Evolutionary conservation across 306 rosid genomes (phyloP), one percentile per base, ranked within the genome.

Genomic region (Quercus suber): DNA sequence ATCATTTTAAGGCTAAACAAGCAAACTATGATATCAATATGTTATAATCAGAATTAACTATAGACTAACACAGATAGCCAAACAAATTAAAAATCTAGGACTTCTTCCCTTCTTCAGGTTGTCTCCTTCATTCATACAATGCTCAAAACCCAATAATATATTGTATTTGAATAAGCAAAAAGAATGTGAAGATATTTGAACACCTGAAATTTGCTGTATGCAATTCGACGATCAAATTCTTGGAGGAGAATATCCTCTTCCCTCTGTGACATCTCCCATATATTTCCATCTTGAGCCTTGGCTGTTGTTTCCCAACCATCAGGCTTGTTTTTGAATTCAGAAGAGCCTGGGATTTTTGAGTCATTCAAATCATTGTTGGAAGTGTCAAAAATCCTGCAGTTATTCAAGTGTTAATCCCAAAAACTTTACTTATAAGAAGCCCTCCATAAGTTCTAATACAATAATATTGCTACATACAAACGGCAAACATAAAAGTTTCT

Each of bases 181-280:
- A 4, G 18, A 79, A 30, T 1, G 58, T n/a, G 45, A 45, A 13
- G 5, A 49, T 58, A 52, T 63, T 19, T 41, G 57, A 82, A 30
- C 73, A 94, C 99, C 98, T 93, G 99, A 82, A 95, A 95, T 82
- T 95, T 95, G 85, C 91, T 89, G 82, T 90, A 95, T 1, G 99
- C 96, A 84, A 91, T 89, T 8, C 99, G 88, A 4, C 99, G 93
- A 64, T 95, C 99, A 72, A 91, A 95, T 85, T 95, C 99, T 78
- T 93, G 99, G 73, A 93, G 94, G 61, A 95, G 97, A 52, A 93
- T 85, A 63, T 95, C 99, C 84, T 95, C 99, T 84, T 95, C 98
- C 76, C 97, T 91, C 78, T 95, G 98, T 11, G 99, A 87, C 98
- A 95, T 95, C 85, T 91, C 96, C 99, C 99, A 95, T 35, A 95